Conservation (phyloP, 495 filamentous ascomycete species). For the Penicillium silybi region DNA sequence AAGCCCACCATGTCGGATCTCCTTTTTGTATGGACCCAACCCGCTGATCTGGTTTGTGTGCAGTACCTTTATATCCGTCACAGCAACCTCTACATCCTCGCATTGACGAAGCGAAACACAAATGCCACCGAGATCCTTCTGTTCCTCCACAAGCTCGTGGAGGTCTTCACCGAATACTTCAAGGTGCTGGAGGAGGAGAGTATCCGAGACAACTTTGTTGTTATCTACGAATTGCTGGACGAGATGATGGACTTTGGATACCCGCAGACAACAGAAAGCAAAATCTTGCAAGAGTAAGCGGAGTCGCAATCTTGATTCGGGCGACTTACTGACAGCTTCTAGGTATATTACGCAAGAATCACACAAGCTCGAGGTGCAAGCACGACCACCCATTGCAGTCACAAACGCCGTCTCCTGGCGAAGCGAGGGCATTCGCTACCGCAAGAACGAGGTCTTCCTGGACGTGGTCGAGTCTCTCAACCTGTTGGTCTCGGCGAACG, state of each 20-base stretch:
- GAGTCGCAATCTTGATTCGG: neutral
- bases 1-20: slow-evolving; percentile 13
- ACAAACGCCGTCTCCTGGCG: slow-evolving; percentile 98
- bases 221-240: slow-evolving; percentile 98
- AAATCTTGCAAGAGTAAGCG: slow-evolving; percentile 90
- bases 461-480: slow-evolving; percentile 98
- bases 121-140: slow-evolving; percentile 98
- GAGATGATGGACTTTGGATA: slow-evolving; percentile 99
- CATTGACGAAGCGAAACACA: slow-evolving; percentile 96
- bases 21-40: slow-evolving; percentile 13
- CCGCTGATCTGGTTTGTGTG: slow-evolving; percentile 11
- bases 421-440: slow-evolving; percentile 95
- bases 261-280: slow-evolving; percentile 97
- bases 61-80: slow-evolving; percentile 99
- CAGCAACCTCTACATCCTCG: slow-evolving; percentile 98
- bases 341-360: slow-evolving; percentile 99
- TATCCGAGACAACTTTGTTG: slow-evolving; percentile 98
- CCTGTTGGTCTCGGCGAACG: slow-evolving; percentile 88
- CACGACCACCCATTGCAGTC: slow-evolving; percentile 98
- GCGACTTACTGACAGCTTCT: slow-evolving; percentile 8
- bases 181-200: slow-evolving; percentile 99
- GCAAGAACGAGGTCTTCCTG: slow-evolving; percentile 99
- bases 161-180: slow-evolving; percentile 99
- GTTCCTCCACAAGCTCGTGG: slow-evolving; percentile 96
- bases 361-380: slow-evolving; percentile 96